Evolutionary conservation across 495 filamentous ascomycete genomes (phyloP), one percentile per base, ranked within the genome.

Genomic region (Penicillium maclennaniae): DNA sequence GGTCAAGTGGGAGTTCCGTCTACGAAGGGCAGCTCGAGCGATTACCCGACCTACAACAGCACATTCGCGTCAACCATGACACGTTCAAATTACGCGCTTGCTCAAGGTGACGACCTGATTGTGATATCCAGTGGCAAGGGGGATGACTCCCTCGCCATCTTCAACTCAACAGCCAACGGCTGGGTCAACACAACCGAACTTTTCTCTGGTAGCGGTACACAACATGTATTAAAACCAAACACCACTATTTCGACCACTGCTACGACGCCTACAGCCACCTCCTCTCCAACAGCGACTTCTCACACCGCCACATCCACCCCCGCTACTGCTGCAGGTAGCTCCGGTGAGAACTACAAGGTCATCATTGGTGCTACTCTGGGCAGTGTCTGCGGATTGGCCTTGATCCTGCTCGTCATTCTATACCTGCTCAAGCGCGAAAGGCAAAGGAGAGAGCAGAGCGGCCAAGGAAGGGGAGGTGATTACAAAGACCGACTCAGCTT

Each of bases 361-460:
- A 86, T 95, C 28, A 79, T 98, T 1, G 91, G 87, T 43, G 87
- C 86, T 37, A 86, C 87, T 1, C 78, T 98, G 1, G 91, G 92
- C 4, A 82, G 84, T 15, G 80, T 96, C 20, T 78, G 90, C 48
- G 91, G 87, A 1, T 67, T 87, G 43, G 85, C 82, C 15, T 67
- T 86, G 1, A 65, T 97, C 9, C 69, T 97, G n/a, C 73, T 86
- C 10, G 49, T 84, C 8, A 55, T 88, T 4, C 76, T 96, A 15
- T 71, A 91, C 43, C 74, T 87, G 25, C 69, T 98, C 10, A 80
- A 83, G 59, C 84, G 83, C 51, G 74, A 78, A 48, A 77, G 80
- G 54, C 69, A 83, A 55, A 69, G 72, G 23, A 75, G 79, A 68
- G 78, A 82, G 49, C 54, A 69, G 58, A 71, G 78, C n/a, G 69